Evolutionary conservation across 441 rosid genomes (phyloP).

Genomic region (Eruca vesicaria): DNA sequence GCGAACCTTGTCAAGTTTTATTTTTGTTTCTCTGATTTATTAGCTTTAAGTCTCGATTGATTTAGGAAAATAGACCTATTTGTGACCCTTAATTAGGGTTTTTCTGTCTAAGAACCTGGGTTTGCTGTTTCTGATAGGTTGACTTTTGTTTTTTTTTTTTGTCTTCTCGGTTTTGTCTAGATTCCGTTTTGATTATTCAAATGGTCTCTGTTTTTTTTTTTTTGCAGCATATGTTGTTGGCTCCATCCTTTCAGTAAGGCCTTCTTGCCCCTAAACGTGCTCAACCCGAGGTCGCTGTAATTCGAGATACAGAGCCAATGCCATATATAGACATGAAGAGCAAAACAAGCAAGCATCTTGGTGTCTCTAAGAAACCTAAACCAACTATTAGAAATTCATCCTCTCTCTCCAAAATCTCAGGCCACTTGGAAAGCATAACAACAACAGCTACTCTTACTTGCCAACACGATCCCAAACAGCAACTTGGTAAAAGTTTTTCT

Average conservation of each 20-base stretch:
- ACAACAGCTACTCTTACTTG: conserved; percentile 33
- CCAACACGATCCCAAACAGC: conserved; percentile 39
- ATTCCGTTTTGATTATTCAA: conserved; percentile 35
- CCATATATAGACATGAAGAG: conserved; percentile 40
- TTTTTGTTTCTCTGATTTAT: conserved; percentile 6
- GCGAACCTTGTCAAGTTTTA: conserved; percentile 8
- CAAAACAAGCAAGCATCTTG: conserved; percentile 38
- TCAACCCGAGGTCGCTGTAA: conserved; percentile 3
- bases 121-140: conserved; percentile 21
- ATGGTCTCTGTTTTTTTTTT: conserved; percentile 12
- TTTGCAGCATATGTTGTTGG: conserved; percentile 25
- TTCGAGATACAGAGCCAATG: conserved; percentile 32
- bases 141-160: conserved; percentile 17
- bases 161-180: conserved; percentile 9
- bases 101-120: conserved; percentile 24
- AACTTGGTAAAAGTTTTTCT: conserved; percentile 11
- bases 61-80: background rate
- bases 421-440: conserved; percentile 36
- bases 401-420: conserved; percentile 42
- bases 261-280: background rate
- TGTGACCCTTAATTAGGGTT: background rate
- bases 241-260: conserved; percentile 18
- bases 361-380: conserved; percentile 38
- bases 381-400: conserved; percentile 12
- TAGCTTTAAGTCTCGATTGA: background rate